These are phyloP conservation scores for Carex littledalei DNA, from an alignment of 176 grass and related monocot genomes.

Conservation along the genomic window DNA sequence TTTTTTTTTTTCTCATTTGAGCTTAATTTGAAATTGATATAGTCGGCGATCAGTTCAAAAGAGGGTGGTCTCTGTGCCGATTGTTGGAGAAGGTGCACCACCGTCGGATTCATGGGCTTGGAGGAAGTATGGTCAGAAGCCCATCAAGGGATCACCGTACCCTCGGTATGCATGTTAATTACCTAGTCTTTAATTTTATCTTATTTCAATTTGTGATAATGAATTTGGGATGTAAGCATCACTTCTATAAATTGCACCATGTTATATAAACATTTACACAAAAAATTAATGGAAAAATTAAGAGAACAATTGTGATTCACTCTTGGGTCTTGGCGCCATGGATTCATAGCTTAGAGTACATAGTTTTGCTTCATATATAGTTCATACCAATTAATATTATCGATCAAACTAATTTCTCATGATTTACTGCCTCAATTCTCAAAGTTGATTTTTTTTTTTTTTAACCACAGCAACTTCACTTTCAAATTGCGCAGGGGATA, in stretches of 20 bases:
- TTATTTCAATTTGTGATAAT: background rate
- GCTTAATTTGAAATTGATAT: background rate
- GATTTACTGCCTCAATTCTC: no score
- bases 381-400: background rate
- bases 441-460: background rate
- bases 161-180: conserved; percentile 47
- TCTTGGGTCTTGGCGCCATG: background rate
- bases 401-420: background rate
- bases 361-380: background rate
- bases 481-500: conserved; percentile 42
- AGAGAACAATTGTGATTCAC: background rate
- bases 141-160: conserved; percentile 90
- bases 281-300: background rate
- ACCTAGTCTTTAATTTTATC: background rate
- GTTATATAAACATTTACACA: background rate
- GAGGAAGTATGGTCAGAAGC: conserved; percentile 97
- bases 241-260: background rate
- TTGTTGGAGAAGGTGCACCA: conserved; percentile 60
- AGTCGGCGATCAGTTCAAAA: conserved; percentile 60
- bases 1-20: background rate
- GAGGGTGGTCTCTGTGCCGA: conserved; percentile 61
- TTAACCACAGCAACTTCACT: background rate
- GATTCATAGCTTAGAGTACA: background rate
- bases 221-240: background rate
- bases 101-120: conserved; percentile 76